Percentiles rank a stretch among this genome's conserved stretches.
Evolutionary conservation across 2,329 filamentous ascomycete species (phyloP).

Genomic region (Cladosporium sp.): DNA sequence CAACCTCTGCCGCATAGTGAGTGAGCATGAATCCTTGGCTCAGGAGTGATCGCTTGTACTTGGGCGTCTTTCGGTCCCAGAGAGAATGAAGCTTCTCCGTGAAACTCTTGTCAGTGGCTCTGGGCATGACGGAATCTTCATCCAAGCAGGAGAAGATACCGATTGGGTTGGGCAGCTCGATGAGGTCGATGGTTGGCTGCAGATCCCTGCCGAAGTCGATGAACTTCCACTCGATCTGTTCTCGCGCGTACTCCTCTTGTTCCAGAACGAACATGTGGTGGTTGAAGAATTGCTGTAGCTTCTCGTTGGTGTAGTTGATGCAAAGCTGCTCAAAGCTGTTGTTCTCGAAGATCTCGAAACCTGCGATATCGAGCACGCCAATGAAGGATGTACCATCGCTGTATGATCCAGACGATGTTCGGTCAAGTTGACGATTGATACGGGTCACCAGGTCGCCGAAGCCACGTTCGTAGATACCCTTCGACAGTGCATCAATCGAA

Average conservation of each 20-base stretch:
- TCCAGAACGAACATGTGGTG: conserved; percentile 99
- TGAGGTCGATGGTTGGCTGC: conserved; percentile 95
- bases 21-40: conserved; percentile 93
- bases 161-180: conserved; percentile 93
- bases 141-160: conserved; percentile 98
- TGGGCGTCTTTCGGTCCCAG: conserved; percentile 94
- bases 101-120: conserved; percentile 94
- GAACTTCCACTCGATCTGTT: conserved; percentile 99
- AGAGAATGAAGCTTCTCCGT: conserved; percentile 96
- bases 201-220: conserved; percentile 98
- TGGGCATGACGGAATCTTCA: conserved; percentile 98
- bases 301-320: conserved; percentile 99
- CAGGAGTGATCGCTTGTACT: conserved; percentile 85
- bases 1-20: conserved; percentile 95
- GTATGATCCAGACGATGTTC: conserved; percentile 66
- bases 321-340: conserved; percentile 99
- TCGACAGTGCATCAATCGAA: conserved; percentile 84
- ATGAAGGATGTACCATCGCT: conserved; percentile 93
- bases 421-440: conserved; percentile 89
- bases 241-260: conserved; percentile 94
- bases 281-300: conserved; percentile 98
- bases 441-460: conserved; percentile 90
- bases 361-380: conserved; percentile 96
- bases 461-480: conserved; percentile 95
- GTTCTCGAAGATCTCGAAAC: conserved; percentile 96